Base-by-base conservation (phyloP, 148 eudicot genomes). In the Chenopodium quinoa region DNA sequence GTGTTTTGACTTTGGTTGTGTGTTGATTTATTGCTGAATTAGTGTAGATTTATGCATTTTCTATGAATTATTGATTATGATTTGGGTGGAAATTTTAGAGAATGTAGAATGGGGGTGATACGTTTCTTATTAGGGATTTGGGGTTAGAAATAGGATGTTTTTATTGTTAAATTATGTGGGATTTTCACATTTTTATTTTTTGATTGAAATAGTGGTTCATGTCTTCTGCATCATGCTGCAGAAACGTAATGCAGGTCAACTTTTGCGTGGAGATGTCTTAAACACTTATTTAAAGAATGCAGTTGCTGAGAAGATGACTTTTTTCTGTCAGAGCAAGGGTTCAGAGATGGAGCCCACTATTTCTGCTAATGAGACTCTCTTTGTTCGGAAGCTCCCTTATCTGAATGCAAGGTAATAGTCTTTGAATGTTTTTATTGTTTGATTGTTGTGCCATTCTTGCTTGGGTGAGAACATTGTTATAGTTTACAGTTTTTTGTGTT, bases 361-460 rank as follows among this genome's bases (percentile, higher is more conserved):
- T 73, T 50, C 75, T 52, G 68, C 79, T 67, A 29, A 66, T 25
- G 85, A 83, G 29, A 79, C 79, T 4, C 82, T 83, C n/a, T 34
- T 79, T 78, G 78, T 83, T 32, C 85, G 85, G n/a, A 78, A 66
- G 79, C 64, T 83, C 23, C 79, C 70, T 50, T 27, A 52, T 29
- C 17, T 56, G 31, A 50, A 50, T 37, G 60, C 78, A 66, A 79
- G 52, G 85, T 83, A 74, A 69, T 63, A 5, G 32, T n/a, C 25
- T 70, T 17, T 19, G 10, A 0, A 17, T 34, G 12, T 40, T 2
- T 64, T 11, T 54, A 17, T 17, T 9, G 10, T 17, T 71, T 23
- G 27, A 34, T 37, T 76, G 2, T 78, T 40, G 40, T 47, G 31
- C 25, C 64, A 3, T 23, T 25, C 4, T 56, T 47, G 34, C 46